These are phyloP conservation scores for Tolypocladium sp. DNA, from an alignment of 2,329 filamentous ascomycete species.

Conservation along the genomic window DNA sequence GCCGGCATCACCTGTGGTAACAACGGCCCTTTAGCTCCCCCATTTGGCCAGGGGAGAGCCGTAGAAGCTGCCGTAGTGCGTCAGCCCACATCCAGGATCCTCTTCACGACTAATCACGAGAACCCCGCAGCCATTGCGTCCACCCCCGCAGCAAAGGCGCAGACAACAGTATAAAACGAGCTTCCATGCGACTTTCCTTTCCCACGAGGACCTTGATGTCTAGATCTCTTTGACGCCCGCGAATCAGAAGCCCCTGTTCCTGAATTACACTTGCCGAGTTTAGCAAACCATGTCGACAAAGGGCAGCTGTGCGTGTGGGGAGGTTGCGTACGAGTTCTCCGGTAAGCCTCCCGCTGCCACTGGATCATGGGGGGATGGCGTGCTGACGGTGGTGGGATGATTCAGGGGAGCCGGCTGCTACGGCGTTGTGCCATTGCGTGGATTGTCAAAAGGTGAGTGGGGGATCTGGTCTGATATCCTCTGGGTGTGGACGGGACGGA, in stretches of 20 bases:
- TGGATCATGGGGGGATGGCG: too few species aligned
- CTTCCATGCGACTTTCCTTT: neutral
- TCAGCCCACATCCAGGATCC: neutral
- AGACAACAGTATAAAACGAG: neutral
- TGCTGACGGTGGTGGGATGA: neutral
- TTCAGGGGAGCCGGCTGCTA: constrained; percentile 28
- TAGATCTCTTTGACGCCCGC: neutral
- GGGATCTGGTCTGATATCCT: neutral
- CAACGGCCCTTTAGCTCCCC: neutral
- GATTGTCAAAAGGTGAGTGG: constrained; percentile 47
- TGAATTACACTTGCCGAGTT: neutral
- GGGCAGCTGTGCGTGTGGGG: constrained; percentile 28
- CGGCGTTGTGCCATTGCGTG: constrained; percentile 41
- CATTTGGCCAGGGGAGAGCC: neutral
- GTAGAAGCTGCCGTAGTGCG: too few species aligned
- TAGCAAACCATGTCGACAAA: constrained; percentile 5
- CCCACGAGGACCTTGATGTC: neutral
- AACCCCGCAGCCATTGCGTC: neutral
- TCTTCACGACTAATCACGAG: neutral
- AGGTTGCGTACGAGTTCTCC: constrained; percentile 22
- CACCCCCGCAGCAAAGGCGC: neutral
- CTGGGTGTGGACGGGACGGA: neutral
- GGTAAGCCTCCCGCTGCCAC: constrained; percentile 12
- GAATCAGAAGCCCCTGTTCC: neutral
- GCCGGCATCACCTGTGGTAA: neutral